Conservation (phyloP, 257 asterid species). For the Primulina eburnea region DNA sequence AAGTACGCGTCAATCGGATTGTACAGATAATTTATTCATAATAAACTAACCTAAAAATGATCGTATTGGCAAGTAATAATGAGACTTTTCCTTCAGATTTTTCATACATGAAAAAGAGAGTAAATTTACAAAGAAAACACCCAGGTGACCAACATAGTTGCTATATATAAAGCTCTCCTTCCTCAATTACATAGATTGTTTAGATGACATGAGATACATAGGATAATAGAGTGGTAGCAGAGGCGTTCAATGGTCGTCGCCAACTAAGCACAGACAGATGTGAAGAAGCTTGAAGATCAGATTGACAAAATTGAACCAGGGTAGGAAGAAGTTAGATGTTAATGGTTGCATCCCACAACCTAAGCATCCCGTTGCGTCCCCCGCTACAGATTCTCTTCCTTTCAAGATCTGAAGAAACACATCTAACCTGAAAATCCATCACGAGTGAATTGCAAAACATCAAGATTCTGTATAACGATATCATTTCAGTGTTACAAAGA, state of each 20-base stretch:
- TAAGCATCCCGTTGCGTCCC: slow-evolving; percentile 84
- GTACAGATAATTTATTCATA: no score
- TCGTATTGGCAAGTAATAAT: no score
- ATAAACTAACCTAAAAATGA: no score
- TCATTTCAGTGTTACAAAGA: background rate
- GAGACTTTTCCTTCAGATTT: background rate
- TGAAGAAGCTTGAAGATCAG: background rate
- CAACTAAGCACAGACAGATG: background rate
- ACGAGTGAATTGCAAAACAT: slow-evolving; percentile 9
- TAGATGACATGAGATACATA: background rate
- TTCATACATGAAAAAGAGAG: background rate
- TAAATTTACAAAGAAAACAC: background rate
- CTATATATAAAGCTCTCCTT: background rate
- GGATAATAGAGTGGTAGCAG: background rate
- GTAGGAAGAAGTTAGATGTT: slow-evolving; percentile 44
- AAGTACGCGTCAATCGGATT: no score
- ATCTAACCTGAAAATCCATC: slow-evolving; percentile 63
- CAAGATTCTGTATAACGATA: background rate
- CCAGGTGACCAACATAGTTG: background rate
- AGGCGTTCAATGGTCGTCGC: background rate
- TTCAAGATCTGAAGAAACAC: slow-evolving; percentile 83
- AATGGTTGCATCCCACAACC: slow-evolving; percentile 98
- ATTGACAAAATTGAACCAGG: no score
- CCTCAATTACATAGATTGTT: background rate
- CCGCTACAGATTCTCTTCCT: slow-evolving; percentile 92